Conservation (phyloP, 2,329 filamentous ascomycete genomes). For the Zymoseptoria brevis region DNA sequence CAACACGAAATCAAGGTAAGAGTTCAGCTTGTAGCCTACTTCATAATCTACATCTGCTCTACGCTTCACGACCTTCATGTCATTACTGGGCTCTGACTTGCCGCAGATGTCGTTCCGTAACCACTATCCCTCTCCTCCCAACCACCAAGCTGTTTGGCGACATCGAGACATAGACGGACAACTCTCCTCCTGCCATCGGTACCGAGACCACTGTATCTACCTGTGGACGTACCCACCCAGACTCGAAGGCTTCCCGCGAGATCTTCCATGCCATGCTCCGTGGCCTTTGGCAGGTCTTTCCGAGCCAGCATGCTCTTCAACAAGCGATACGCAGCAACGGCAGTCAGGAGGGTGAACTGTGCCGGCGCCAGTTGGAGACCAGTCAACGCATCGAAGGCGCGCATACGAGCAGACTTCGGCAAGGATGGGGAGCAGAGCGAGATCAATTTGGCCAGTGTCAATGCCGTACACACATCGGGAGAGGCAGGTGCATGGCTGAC, state of each 20-base stretch:
- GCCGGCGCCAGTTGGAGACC: conserved; percentile 33
- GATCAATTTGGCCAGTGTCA: conserved; percentile 53
- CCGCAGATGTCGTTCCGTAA: conserved; percentile 16
- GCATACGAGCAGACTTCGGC: conserved; percentile 27
- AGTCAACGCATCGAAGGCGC: conserved; percentile 35
- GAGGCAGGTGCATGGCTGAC: conserved; percentile 50
- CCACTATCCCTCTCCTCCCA: conserved; percentile 25
- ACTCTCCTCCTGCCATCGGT: conserved; percentile 32
- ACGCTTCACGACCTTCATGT: not conserved
- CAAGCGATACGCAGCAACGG: conserved; percentile 38
- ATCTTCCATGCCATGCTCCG: conserved; percentile 36
- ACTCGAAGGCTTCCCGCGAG: conserved; percentile 37
- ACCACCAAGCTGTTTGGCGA: conserved; percentile 37
- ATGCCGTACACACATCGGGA: conserved; percentile 49
- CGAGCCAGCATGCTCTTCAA: conserved; percentile 31
- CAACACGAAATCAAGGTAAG: not conserved
- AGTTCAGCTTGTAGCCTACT: not conserved
- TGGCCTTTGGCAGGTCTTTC: conserved; percentile 21
- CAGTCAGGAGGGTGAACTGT: conserved; percentile 39
- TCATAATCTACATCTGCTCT: not conserved
- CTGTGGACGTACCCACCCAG: conserved; percentile 41
- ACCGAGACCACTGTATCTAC: conserved; percentile 33
- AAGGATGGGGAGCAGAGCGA: conserved; percentile 32
- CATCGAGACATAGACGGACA: conserved; percentile 34
- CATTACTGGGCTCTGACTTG: conserved; percentile 10